phyloP scores from a whole-genome alignment of 2,329 filamentous ascomycete species.

The Penicillium olsonii region DNA sequence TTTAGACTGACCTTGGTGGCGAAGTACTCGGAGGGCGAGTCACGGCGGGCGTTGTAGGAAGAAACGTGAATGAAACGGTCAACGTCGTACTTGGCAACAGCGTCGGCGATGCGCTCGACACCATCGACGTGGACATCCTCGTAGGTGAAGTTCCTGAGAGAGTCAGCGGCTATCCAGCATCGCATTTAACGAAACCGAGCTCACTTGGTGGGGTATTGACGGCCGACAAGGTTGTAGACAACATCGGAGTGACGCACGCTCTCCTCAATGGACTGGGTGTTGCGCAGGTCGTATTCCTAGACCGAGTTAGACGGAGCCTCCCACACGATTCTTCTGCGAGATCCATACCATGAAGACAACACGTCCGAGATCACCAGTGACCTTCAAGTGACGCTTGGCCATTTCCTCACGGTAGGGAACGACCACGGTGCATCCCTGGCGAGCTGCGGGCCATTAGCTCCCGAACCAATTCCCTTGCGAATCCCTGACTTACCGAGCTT shows the following conservation, averaged over 20 bases:
- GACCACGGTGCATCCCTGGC: constrained; percentile 90
- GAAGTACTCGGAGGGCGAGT: constrained; percentile 86
- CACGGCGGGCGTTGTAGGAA: constrained; percentile 81
- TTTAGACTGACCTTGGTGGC: constrained; percentile 71
- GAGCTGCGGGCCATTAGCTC: constrained; percentile 59
- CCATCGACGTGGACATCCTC: constrained; percentile 93
- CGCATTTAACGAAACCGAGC: constrained; percentile 27
- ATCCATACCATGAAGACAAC: constrained; percentile 74
- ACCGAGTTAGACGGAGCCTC: constrained; percentile 5
- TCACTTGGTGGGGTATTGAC: constrained; percentile 94
- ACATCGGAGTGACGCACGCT: constrained; percentile 96
- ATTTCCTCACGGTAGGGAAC: constrained; percentile 96
- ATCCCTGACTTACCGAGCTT: constrained; percentile 66
- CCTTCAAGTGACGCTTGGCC: constrained; percentile 94
- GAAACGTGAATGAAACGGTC: constrained; percentile 97
- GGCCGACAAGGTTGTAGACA: constrained; percentile 93
- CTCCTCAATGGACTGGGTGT: constrained; percentile 94
- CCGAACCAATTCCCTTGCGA: constrained; percentile 2
- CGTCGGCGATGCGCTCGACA: constrained; percentile 86
- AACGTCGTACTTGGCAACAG: constrained; percentile 95
- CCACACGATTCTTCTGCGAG: background rate
- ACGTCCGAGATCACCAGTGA: constrained; percentile 89
- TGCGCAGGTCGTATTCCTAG: constrained; percentile 90
- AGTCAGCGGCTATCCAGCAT: constrained; percentile 32
- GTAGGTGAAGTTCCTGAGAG: constrained; percentile 79